Evolutionary conservation across 768 basidiomycete species (phyloP).

Genomic region (Rhodotorula babjevae): DNA sequence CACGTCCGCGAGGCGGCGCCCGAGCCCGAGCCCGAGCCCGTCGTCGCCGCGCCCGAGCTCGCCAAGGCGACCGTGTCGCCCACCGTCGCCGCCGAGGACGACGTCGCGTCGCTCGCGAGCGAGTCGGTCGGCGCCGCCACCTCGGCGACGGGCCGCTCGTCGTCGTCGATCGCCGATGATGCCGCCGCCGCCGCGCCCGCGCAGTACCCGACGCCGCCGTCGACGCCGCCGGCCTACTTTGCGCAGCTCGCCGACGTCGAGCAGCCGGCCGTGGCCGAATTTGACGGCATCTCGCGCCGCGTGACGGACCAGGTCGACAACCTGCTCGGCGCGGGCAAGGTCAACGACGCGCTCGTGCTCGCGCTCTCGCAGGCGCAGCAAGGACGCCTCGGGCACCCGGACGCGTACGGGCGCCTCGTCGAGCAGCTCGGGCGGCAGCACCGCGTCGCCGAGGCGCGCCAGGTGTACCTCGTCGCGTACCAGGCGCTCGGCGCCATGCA

Average conservation of each 20-base stretch:
- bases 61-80: neutral
- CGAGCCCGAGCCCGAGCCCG: slow-evolving; percentile 1
- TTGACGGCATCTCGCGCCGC: slow-evolving; percentile 9
- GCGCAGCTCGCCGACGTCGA: slow-evolving; percentile 21
- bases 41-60: neutral
- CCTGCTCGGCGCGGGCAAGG: neutral
- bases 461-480: slow-evolving; percentile 68
- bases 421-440: slow-evolving; percentile 62
- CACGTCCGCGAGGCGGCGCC: neutral
- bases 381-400: slow-evolving; percentile 55
- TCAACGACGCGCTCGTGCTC: slow-evolving; percentile 6
- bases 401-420: slow-evolving; percentile 61
- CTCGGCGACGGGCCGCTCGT: slow-evolving; percentile 3
- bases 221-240: slow-evolving; percentile 30
- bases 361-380: slow-evolving; percentile 4
- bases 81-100: slow-evolving; percentile 4
- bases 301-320: neutral
- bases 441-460: slow-evolving; percentile 57
- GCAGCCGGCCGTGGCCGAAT: slow-evolving; percentile 14
- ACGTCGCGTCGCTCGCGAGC: slow-evolving; percentile 20
- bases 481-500: slow-evolving; percentile 54
- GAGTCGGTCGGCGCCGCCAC: slow-evolving; percentile 21
- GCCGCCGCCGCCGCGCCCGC: slow-evolving; percentile 14
- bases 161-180: neutral
- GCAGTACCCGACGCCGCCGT: slow-evolving; percentile 22